Conservation (phyloP, 192 early-diverging fungal genomes). For the Mortierella hygrophila region DNA sequence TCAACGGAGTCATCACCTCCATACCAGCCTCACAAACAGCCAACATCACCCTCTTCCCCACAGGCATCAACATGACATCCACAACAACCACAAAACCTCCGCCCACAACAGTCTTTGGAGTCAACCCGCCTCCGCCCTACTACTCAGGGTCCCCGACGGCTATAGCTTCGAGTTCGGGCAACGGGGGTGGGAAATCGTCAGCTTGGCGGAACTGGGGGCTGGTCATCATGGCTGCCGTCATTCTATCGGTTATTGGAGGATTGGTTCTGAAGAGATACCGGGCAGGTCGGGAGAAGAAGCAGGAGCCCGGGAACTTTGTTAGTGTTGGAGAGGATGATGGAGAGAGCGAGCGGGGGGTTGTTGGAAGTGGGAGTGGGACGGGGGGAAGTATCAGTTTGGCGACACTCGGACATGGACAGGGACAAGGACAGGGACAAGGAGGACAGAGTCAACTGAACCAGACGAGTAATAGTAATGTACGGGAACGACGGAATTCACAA, state of each 20-base stretch:
- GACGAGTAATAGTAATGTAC: constrained; percentile 13
- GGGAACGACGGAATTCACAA: constrained; percentile 45
- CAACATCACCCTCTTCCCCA: constrained; percentile 34
- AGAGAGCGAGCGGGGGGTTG: neutral
- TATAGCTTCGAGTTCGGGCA: neutral
- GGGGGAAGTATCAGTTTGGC: constrained; percentile 24
- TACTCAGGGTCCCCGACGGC: constrained; percentile 4
- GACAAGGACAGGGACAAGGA: neutral
- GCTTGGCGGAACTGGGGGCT: constrained; percentile 31
- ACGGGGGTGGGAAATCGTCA: constrained; percentile 10
- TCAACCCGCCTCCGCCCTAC: constrained; percentile 22
- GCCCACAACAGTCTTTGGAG: constrained; percentile 29
- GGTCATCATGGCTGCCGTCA: neutral
- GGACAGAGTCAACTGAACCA: constrained; percentile 6
- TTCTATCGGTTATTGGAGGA: constrained; percentile 20
- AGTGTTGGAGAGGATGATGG: constrained; percentile 34
- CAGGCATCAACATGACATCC: neutral
- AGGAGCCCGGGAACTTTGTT: constrained; percentile 38
- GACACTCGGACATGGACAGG: constrained; percentile 20
- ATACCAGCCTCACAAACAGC: constrained; percentile 47
- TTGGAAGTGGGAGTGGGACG: neutral
- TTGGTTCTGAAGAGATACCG: constrained; percentile 17
- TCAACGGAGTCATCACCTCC: constrained; percentile 19
- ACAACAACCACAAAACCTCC: constrained; percentile 41
- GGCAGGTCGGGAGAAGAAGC: constrained; percentile 37